Percentiles rank a stretch among this genome's conserved stretches.
Evolutionary conservation across 257 asterid species (phyloP).

Genomic region (Scutellaria galericulata): DNA sequence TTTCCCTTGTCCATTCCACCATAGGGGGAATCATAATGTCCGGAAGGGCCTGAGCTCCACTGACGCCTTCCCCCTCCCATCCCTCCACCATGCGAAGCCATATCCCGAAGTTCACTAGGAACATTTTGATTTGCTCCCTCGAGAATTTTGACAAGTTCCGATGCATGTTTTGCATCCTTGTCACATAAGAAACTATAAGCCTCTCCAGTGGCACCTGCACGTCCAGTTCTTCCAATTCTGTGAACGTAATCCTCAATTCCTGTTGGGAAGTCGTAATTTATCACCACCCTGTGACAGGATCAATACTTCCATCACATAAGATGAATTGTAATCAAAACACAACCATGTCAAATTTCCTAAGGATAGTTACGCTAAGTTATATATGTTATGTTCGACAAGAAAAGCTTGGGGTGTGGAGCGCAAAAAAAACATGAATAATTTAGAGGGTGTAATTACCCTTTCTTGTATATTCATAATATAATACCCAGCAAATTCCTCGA

Average conservation of each 20-base stretch:
- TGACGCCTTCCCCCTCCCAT: constrained; percentile 72
- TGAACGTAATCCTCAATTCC: constrained; percentile 96
- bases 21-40: constrained; percentile 57
- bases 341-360: neutral
- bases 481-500: neutral
- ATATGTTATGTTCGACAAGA: too few relatives aligned
- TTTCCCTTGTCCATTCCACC: constrained; percentile 64
- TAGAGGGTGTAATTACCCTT: too few relatives aligned
- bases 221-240: constrained; percentile 94
- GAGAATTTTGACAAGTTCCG: constrained; percentile 77
- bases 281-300: constrained; percentile 68
- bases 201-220: constrained; percentile 93
- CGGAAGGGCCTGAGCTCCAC: constrained; percentile 72
- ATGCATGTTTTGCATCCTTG: constrained; percentile 75
- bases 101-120: constrained; percentile 71
- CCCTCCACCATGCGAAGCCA: constrained; percentile 82
- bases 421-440: too few relatives aligned
- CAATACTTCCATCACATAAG: constrained; percentile 16
- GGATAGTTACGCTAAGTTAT: too few relatives aligned
- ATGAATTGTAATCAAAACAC: constrained; percentile 15
- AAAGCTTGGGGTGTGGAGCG: too few relatives aligned
- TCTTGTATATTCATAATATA: neutral
- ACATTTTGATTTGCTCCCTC: constrained; percentile 91
- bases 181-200: constrained; percentile 79
- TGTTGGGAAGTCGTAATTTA: constrained; percentile 89